Evolutionary conservation across 768 basidiomycete species (phyloP).

Genomic region (Lentinula sp.): DNA sequence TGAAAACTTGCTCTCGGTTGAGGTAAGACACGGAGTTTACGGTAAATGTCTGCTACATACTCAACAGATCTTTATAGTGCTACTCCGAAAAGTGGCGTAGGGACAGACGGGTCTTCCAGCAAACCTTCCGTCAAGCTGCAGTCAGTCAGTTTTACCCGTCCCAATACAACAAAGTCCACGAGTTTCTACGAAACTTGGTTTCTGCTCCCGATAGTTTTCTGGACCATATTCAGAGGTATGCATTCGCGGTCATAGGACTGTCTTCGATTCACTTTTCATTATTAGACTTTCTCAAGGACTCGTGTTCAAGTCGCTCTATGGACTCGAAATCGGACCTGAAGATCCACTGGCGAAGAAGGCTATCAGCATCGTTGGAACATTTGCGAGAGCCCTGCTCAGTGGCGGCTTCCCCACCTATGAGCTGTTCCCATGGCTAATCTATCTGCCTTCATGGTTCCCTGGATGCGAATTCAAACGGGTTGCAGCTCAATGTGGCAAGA

Average conservation of each 20-base stretch:
- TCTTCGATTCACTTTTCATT: background rate
- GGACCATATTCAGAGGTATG: constrained; percentile 12
- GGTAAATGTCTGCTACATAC: background rate
- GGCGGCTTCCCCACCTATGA: constrained; percentile 10
- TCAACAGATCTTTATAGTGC: constrained; percentile 9
- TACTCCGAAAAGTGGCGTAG: constrained; percentile 31
- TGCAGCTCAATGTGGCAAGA: constrained; percentile 7
- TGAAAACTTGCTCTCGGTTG: background rate
- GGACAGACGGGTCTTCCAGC: constrained; percentile 29
- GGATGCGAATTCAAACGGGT: constrained; percentile 20
- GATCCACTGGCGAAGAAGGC: constrained; percentile 11
- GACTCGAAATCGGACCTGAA: constrained; percentile 24
- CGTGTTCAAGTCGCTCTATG: constrained; percentile 26
- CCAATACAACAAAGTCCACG: constrained; percentile 23
- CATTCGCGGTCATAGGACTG: background rate
- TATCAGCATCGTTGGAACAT: background rate
- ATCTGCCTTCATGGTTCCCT: constrained; percentile 24
- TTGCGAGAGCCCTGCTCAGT: background rate
- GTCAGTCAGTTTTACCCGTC: constrained; percentile 21
- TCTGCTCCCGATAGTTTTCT: constrained; percentile 19
- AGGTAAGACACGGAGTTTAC: background rate
- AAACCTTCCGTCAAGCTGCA: constrained; percentile 25
- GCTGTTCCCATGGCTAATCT: constrained; percentile 20
- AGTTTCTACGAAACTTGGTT: constrained; percentile 23
- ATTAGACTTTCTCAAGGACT: constrained; percentile 16